Evolutionary conservation across 2,329 filamentous ascomycete genomes (phyloP).

Genomic region (Pyricularia pennisetigena): DNA sequence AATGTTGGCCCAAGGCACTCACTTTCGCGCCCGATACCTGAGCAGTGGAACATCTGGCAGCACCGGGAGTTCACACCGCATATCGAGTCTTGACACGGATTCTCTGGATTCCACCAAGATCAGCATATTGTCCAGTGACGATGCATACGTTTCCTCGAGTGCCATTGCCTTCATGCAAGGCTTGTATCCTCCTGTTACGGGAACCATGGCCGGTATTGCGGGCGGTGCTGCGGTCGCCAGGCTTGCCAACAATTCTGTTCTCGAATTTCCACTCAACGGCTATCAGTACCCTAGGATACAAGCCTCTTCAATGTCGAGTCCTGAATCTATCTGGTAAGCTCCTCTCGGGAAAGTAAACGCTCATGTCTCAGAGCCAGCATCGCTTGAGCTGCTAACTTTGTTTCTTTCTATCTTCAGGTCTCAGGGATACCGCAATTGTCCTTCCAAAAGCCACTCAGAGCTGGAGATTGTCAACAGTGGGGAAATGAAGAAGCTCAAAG

Average conservation of each 20-base stretch:
- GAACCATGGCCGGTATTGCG: constrained; percentile 24
- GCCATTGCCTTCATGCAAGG: constrained; percentile 75
- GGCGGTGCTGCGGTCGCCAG: constrained; percentile 17
- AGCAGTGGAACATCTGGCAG: constrained; percentile 12
- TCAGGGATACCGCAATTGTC: constrained; percentile 28
- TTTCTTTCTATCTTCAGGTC: constrained; percentile 17
- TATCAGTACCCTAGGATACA: constrained; percentile 71
- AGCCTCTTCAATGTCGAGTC: constrained; percentile 35
- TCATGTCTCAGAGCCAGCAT: background rate
- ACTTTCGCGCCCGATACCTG: constrained; percentile 41
- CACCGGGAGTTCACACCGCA: constrained; percentile 20
- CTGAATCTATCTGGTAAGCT: constrained; percentile 34
- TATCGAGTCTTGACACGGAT: constrained; percentile 30
- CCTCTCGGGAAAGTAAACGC: background rate
- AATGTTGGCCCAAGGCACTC: constrained; percentile 34
- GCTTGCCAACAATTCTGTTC: constrained; percentile 32
- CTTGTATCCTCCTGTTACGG: constrained; percentile 63
- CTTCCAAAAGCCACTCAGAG: constrained; percentile 20
- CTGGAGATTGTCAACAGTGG: constrained; percentile 12
- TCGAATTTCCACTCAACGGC: constrained; percentile 60
- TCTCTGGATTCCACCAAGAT: constrained; percentile 40
- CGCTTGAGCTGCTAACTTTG: background rate
- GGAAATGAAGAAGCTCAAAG: constrained; percentile 8
- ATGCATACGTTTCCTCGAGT: constrained; percentile 49
- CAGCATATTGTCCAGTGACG: constrained; percentile 26